phyloP scores from a whole-genome alignment of 768 basidiomycete genomes.

The Trametes villosa region DNA sequence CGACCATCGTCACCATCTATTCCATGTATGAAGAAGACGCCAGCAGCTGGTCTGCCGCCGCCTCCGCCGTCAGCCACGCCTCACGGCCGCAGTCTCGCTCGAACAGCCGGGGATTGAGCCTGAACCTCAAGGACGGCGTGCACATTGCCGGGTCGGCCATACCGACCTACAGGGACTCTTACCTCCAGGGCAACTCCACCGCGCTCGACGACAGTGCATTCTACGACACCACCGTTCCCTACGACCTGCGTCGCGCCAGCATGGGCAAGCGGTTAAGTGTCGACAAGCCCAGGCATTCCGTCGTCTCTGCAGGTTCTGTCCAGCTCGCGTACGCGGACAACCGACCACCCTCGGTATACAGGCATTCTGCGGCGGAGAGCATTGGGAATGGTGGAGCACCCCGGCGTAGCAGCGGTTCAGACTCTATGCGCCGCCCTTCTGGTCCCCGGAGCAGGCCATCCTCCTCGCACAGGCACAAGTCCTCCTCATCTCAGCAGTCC shows the following conservation, averaged over 20 bases:
- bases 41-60: conserved; percentile 50
- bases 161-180: conserved; percentile 42
- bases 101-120: conserved; percentile 27
- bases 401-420: conserved; percentile 19
- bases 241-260: conserved; percentile 24
- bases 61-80: conserved; percentile 25
- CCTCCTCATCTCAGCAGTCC: conserved; percentile 11
- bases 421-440: conserved; percentile 18
- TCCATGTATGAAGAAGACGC: conserved; percentile 81
- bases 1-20: conserved; percentile 82
- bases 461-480: conserved; percentile 12
- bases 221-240: conserved; percentile 34
- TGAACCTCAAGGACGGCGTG: conserved; percentile 34
- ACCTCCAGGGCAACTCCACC: conserved; percentile 30
- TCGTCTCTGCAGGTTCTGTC: conserved; percentile 33
- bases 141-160: conserved; percentile 30
- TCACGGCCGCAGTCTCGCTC: conserved; percentile 31
- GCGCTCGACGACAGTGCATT: conserved; percentile 34
- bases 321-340: conserved; percentile 34
- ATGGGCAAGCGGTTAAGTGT: conserved; percentile 29
- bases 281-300: conserved; percentile 29
- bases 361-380: conserved; percentile 19
- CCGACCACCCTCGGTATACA: conserved; percentile 28
- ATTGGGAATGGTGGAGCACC: conserved; percentile 18
- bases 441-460: conserved; percentile 20